Conservation (phyloP, 2,329 filamentous ascomycete species). For the Onygena corvina region DNA sequence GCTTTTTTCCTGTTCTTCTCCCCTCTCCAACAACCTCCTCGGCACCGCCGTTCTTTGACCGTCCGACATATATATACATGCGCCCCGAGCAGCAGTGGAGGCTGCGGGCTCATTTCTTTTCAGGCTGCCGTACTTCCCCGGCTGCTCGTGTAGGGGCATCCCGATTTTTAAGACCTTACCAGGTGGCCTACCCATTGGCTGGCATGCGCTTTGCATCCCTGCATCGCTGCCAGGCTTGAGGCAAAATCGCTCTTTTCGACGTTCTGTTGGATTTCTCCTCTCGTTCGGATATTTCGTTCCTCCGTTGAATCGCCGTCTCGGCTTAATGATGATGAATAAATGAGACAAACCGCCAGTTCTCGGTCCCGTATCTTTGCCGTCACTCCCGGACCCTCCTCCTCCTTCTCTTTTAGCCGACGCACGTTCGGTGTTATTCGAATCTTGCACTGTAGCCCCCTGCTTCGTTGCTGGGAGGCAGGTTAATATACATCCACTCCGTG, state of each 20-base stretch:
- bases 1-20: background rate
- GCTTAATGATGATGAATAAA: background rate
- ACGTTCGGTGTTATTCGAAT: background rate
- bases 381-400: background rate
- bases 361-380: background rate
- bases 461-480: background rate
- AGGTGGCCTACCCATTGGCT: constrained; percentile 1
- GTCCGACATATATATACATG: too few species aligned
- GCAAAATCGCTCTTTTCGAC: background rate
- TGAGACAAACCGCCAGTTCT: background rate
- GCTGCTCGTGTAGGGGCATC: background rate
- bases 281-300: constrained; percentile 5
- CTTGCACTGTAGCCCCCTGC: background rate
- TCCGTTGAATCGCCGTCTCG: background rate
- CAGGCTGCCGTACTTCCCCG: background rate
- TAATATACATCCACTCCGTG: background rate
- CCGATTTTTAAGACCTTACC: background rate
- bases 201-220: constrained; percentile 2
- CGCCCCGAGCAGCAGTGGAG: background rate
- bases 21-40: background rate
- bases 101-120: background rate
- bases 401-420: background rate
- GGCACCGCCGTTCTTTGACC: background rate
- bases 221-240: background rate
- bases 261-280: background rate